Percentiles rank a stretch among this genome's conserved stretches.
Conservation (phyloP, 495 filamentous ascomycete species). For the Rusavskia elegans region DNA sequence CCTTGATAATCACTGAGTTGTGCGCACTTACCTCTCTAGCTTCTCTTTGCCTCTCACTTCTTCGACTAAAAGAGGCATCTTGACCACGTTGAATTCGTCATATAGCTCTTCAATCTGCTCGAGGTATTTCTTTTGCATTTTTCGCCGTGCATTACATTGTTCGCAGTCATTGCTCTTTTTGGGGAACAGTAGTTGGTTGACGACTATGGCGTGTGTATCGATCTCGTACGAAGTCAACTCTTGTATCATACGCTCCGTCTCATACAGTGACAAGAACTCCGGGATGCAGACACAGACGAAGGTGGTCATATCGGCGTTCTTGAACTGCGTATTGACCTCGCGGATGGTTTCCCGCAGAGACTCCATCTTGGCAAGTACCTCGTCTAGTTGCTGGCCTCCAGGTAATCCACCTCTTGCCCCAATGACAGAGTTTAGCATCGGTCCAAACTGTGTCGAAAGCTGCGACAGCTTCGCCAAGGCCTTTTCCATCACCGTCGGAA, state of each 20-base stretch:
- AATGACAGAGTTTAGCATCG: constrained; percentile 85
- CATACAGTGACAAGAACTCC: constrained; percentile 92
- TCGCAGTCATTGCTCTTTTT: constrained; percentile 75
- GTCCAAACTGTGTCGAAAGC: constrained; percentile 84
- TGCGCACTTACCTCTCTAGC: constrained; percentile 52
- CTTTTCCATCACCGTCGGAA: constrained; percentile 96
- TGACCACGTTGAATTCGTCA: constrained; percentile 97
- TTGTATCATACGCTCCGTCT: constrained; percentile 99
- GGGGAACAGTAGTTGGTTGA: constrained; percentile 94
- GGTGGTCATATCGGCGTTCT: constrained; percentile 87
- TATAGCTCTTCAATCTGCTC: constrained; percentile 98
- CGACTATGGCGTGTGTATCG: constrained; percentile 92
- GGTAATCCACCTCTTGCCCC: constrained; percentile 69
- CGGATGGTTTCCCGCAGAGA: constrained; percentile 77
- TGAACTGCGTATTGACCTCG: constrained; percentile 96
- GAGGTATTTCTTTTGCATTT: constrained; percentile 99
- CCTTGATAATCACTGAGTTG: not conserved
- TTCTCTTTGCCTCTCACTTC: constrained; percentile 92
- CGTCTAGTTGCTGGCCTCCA: constrained; percentile 79
- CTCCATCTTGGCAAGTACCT: constrained; percentile 90
- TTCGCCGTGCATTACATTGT: constrained; percentile 84
- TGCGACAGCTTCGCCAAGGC: constrained; percentile 92
- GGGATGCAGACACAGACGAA: constrained; percentile 98
- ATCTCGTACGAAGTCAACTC: constrained; percentile 87
- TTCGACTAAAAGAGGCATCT: constrained; percentile 89